Evolutionary conservation across 1,284 basidiomycete genomes (phyloP), one percentile per base, ranked within the genome.

Genomic region (Naganishia sp.): DNA sequence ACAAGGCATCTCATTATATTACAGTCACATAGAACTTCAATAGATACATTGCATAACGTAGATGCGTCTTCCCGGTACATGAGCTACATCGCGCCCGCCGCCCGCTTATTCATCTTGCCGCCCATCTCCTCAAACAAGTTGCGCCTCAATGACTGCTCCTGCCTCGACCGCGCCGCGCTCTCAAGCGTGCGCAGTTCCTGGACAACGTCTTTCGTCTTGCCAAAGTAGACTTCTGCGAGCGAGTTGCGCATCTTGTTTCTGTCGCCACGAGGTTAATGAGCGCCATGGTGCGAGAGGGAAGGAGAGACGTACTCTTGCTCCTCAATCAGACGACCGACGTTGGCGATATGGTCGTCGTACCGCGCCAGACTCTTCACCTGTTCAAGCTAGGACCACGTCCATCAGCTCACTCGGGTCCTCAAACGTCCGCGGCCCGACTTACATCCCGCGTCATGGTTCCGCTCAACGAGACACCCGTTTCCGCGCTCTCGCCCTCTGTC

Each of bases 371-470:
- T 86, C 79, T 85, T 87, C 75, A 95, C 90, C 75, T 89, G 86
- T 76, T 97, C 94, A 55, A 86, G 86, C 90, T 94, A 72, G n/a
- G 42, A 6, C 18, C 17, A 23, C 67, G 57, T 67, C 43, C n/a
- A 64, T 28, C 35, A 42, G 32, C 47, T 35, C 28, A 3, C 28
- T 28, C 28, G n/a, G n/a, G n/a, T n/a, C n/a, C 21, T 9, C 0
- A n/a, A 3, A 3, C 17, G 21, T 45, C 21, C 21, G 5, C n/a
- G 21, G n/a, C 50, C 5, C 7, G 7, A 17, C 43, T 56, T 72
- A 91, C 92, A 85, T 98, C 95, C 72, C 95, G 84, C 51, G 95
- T 98, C 89, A 99, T 92, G 76, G 92, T 97, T 49, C 96, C 96
- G 71, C 93, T 92, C 70, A 99, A 79, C 72, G 84, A 88, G 21